Evolutionary conservation across 2,329 filamentous ascomycete species (phyloP).

Genomic region (Didymellaceae sp.): DNA sequence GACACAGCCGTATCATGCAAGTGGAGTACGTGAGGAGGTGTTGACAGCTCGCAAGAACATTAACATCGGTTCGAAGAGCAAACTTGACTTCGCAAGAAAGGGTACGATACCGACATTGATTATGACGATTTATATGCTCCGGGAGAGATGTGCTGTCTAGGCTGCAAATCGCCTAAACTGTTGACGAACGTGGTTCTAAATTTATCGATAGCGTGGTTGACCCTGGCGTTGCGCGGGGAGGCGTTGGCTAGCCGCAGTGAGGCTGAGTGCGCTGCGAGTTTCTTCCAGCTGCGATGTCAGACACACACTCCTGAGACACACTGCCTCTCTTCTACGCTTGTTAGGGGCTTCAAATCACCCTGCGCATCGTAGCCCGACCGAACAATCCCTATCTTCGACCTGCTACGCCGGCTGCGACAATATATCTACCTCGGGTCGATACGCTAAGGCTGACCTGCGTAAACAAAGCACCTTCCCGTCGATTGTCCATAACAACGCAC

Average conservation of each 20-base stretch:
- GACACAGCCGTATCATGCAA: slow-evolving; percentile 13
- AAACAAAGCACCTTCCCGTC: slow-evolving; percentile 14
- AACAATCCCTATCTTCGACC: neutral
- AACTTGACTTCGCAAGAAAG: neutral
- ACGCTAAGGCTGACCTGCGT: slow-evolving; percentile 14
- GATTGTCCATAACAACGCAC: slow-evolving; percentile 17
- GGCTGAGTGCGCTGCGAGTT: slow-evolving; percentile 16
- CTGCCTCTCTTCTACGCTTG: neutral
- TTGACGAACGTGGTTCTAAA: slow-evolving; percentile 20
- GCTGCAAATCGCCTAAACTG: slow-evolving; percentile 17
- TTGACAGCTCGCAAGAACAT: neutral
- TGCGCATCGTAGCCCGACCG: neutral
- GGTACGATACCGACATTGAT: neutral
- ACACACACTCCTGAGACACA: slow-evolving; percentile 8
- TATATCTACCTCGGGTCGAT: neutral
- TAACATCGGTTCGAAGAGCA: neutral
- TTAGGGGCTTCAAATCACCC: neutral
- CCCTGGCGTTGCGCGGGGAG: slow-evolving; percentile 18
- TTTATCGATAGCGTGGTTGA: slow-evolving; percentile 17
- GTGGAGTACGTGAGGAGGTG: neutral
- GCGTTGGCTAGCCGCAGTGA: slow-evolving; percentile 16
- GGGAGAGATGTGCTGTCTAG: slow-evolving; percentile 1
- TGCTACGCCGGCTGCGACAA: slow-evolving; percentile 5
- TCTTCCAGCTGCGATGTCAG: slow-evolving; percentile 15
- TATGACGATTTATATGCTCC: slow-evolving; percentile 5